phyloP scores from a whole-genome alignment of 345 rosid species.

The Gossypium sturtianum region DNA sequence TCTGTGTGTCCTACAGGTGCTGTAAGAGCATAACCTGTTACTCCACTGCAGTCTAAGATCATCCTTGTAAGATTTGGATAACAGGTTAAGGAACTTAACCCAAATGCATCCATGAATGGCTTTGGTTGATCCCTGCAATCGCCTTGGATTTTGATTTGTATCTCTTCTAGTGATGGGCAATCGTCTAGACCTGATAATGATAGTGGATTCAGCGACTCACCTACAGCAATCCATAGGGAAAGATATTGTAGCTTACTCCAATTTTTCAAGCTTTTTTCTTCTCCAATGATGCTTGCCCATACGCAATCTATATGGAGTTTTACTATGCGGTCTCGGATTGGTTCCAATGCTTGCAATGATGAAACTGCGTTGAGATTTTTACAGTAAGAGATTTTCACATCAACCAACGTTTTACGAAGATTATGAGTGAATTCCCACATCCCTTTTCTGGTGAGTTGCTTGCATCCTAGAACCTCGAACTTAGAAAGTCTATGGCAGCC shows the following conservation, averaged over 20 bases:
- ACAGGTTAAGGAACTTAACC: conserved; percentile 19
- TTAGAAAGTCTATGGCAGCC: conserved; percentile 28
- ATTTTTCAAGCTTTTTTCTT: neutral
- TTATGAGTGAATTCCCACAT: conserved; percentile 23
- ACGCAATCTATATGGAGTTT: conserved; percentile 33
- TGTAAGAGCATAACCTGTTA: conserved; percentile 33
- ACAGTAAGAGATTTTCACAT: conserved; percentile 31
- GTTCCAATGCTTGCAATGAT: conserved; percentile 30
- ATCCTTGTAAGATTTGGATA: conserved; percentile 32
- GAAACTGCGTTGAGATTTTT: conserved; percentile 22
- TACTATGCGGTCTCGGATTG: conserved; percentile 24
- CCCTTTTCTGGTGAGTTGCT: conserved; percentile 28
- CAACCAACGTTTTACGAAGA: conserved; percentile 28
- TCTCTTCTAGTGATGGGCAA: conserved; percentile 38
- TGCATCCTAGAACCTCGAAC: conserved; percentile 37
- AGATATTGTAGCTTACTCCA: conserved; percentile 29
- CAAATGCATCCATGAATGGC: conserved; percentile 22
- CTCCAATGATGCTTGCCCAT: conserved; percentile 13
- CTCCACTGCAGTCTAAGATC: conserved; percentile 33
- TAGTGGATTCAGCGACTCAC: conserved; percentile 27
- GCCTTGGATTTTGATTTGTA: conserved; percentile 30
- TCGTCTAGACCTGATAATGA: conserved; percentile 19
- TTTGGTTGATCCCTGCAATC: conserved; percentile 29
- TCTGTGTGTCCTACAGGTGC: conserved; percentile 34
- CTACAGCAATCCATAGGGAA: conserved; percentile 32